Percentiles rank a stretch among this genome's conserved stretches.
These are phyloP conservation scores for Coniosporium tulheliwenetii DNA, from an alignment of 2,329 filamentous ascomycete genomes.

Conservation along the genomic window DNA sequence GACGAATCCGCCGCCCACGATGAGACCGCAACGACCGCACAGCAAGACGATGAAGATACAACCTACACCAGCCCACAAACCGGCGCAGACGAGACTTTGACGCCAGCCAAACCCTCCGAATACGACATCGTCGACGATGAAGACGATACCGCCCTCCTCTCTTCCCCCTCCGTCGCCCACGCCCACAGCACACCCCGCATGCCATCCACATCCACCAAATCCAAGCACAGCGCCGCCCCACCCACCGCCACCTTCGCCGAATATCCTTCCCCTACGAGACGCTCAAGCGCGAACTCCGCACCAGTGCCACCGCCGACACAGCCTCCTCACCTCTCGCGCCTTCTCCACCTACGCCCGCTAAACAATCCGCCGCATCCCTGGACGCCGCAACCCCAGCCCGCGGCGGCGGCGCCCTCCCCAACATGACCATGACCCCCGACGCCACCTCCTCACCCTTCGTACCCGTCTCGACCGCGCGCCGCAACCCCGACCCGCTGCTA, in stretches of 20 bases:
- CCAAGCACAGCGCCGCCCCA: constrained; percentile 3
- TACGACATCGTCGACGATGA: constrained; percentile 13
- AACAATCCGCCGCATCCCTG: too few relatives aligned
- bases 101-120: constrained; percentile 20
- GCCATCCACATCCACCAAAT: constrained; percentile 15
- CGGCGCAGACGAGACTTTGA: constrained; percentile 17
- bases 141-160: constrained; percentile 46
- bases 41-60: constrained; percentile 5
- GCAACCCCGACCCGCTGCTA: constrained; percentile 58
- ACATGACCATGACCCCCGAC: constrained; percentile 21
- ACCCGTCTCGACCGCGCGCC: constrained; percentile 22
- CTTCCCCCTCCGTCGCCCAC: constrained; percentile 36
- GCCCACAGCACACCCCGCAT: constrained; percentile 45
- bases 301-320: constrained; percentile 19
- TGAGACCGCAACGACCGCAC: constrained; percentile 12
- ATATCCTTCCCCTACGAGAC: constrained; percentile 66
- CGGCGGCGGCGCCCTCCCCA: constrained; percentile 12
- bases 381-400: constrained; percentile 4
- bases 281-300: constrained; percentile 50
- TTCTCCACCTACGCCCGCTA: constrained; percentile 18
- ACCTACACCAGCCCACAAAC: constrained; percentile 12
- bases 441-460: constrained; percentile 34
- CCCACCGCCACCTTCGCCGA: constrained; percentile 37
- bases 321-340: constrained; percentile 11
- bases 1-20: constrained; percentile 39